Evolutionary conservation across 1,284 basidiomycete species (phyloP).

Genomic region (Sanghuangporus weigelae): DNA sequence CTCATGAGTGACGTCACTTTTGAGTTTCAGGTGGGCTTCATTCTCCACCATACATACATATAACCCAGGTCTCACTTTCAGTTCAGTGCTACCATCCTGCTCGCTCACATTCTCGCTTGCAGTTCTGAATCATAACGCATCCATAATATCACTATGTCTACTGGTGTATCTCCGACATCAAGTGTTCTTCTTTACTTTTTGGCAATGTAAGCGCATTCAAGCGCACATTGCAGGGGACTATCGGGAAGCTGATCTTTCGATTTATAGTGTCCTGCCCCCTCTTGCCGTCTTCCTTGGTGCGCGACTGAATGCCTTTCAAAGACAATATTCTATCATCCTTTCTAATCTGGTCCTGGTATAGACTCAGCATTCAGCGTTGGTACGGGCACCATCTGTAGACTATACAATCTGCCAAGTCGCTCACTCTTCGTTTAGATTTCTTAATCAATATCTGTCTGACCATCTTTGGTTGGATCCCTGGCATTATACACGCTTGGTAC

Average conservation of each 20-base stretch:
- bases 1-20: too few relatives aligned
- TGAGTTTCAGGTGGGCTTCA: too few relatives aligned
- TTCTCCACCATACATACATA: too few relatives aligned
- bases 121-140: too few relatives aligned
- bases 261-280: constrained; percentile 44
- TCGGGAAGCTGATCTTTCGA: neutral
- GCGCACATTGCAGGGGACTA: neutral
- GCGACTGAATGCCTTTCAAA: constrained; percentile 19
- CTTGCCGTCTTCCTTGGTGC: constrained; percentile 48
- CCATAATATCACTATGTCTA: constrained; percentile 19
- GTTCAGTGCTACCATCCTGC: too few relatives aligned
- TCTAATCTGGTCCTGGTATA: neutral
- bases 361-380: constrained; percentile 31
- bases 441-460: constrained; percentile 51
- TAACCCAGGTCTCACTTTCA: too few relatives aligned
- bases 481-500: constrained; percentile 53
- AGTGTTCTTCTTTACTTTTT: constrained; percentile 44
- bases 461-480: constrained; percentile 55
- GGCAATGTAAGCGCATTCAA: constrained; percentile 36
- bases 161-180: constrained; percentile 30
- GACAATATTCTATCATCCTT: neutral
- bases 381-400: constrained; percentile 20
- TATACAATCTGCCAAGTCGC: constrained; percentile 20
- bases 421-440: constrained; percentile 35
- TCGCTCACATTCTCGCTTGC: too few relatives aligned